Conservation (phyloP, 768 basidiomycete species). For the Kwoniella bestiolae region DNA sequence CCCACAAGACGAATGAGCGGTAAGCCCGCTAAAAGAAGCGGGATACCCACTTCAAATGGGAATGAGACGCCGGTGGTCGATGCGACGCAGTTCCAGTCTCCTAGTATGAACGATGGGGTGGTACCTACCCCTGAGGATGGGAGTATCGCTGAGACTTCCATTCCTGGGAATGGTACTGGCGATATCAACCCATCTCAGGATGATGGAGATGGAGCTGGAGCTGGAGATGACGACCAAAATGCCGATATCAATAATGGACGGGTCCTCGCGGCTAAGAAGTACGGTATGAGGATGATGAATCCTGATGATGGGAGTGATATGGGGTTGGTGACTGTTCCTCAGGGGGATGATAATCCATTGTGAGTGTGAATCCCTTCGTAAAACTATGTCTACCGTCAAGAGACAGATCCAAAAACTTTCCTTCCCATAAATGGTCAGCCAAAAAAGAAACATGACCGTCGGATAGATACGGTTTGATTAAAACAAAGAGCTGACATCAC, state of each 20-base stretch:
- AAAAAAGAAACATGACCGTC: too few species aligned
- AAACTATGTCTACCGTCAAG: too few species aligned
- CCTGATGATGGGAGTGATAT: constrained; percentile 28
- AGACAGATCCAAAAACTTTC: too few species aligned
- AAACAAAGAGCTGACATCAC: too few species aligned
- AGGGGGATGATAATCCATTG: constrained; percentile 7
- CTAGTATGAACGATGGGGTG: background rate
- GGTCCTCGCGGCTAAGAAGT: constrained; percentile 5
- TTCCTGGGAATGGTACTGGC: background rate
- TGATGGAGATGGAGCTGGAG: background rate
- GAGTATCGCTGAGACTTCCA: background rate
- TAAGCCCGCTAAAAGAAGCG: constrained; percentile 18
- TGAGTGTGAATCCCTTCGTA: constrained; percentile 7
- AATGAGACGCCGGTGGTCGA: background rate
- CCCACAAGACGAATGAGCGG: constrained; percentile 37
- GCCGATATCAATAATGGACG: background rate
- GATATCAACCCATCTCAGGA: background rate
- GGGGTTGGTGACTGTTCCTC: constrained; percentile 17
- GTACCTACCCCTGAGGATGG: background rate
- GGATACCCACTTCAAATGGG: constrained; percentile 1
- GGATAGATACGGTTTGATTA: too few species aligned
- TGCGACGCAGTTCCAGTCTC: constrained; percentile 6
- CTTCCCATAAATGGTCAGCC: too few species aligned
- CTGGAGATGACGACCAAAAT: background rate
- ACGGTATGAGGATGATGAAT: constrained; percentile 25